Base-by-base conservation (phyloP, 306 rosid species). In the Inga leiocalycina region DNA sequence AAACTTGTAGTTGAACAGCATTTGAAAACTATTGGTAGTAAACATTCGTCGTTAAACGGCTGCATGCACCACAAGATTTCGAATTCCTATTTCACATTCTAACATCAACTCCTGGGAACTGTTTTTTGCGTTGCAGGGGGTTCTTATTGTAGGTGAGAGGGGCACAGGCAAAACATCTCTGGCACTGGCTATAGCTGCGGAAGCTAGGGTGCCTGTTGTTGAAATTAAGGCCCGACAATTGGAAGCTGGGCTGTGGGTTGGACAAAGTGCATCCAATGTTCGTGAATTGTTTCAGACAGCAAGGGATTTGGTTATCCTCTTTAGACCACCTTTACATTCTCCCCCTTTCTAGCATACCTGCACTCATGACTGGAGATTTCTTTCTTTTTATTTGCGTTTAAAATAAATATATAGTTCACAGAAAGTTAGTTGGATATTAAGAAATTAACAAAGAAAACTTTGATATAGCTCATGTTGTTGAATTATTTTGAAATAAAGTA, bases 171-270 rank as follows among this genome's bases (percentile, higher is more conserved):
- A 95, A 91, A 93, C 99, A 83, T 92, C 99, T 89, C 91, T 95
- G 71, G 99, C 98, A 84, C 75, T 91, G 89, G 99, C 99, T 83
- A 92, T 95, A 79, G 98, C 98, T 80, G 99, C 99, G 43, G 98
- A 95, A 88, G 97, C 99, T 74, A 93, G 80, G 91, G 99, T 95
- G 84, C 99, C 99, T 59, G 92, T 95, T 85, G 99, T 95, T 82
- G 88, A 89, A 81, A 90, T 95, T 74, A 83, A 93, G 89, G 96
- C 99, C 84, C 93, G 91, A 76, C 91, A 95, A 89, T 82, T 95
- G 89, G 99, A 95, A 86, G 95, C 98, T 79, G 99, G 99, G 83
- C 86, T 95, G 79, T 95, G 99, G 99, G 99, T 95, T 82, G 99
- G 99, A 75, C 99, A 95, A 86, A 92, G 99, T 89, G 99, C 98